phyloP scores from a whole-genome alignment of 202 grass and related monocot species.

The Schoenoplectus tabernaemontani region DNA sequence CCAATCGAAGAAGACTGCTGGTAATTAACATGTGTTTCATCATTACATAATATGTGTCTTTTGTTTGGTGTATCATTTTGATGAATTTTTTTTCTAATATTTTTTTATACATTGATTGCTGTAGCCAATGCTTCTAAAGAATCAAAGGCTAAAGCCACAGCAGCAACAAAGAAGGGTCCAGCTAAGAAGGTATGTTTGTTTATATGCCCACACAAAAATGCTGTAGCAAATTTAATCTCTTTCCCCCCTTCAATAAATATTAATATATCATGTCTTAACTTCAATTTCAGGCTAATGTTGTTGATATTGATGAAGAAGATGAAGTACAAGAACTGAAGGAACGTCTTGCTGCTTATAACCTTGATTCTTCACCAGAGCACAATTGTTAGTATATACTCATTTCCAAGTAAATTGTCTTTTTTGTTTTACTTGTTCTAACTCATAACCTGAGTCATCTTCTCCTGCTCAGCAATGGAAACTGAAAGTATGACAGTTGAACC shows the following conservation, averaged over 20 bases:
- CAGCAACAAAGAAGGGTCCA: constrained; percentile 26
- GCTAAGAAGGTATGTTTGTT: constrained; percentile 34
- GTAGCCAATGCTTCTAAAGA: constrained; percentile 23
- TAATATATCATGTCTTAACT: constrained; percentile 2
- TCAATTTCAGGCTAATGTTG: constrained; percentile 26
- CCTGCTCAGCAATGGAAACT: constrained; percentile 46
- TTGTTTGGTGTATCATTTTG: background rate
- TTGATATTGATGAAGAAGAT: constrained; percentile 45
- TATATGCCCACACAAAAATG: background rate
- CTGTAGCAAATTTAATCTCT: background rate
- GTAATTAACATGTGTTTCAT: constrained; percentile 18
- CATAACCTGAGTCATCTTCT: background rate
- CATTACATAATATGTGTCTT: background rate
- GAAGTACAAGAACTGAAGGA: constrained; percentile 39
- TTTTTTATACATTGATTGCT: background rate
- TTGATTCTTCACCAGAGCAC: constrained; percentile 47
- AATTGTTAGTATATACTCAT: constrained; percentile 26
- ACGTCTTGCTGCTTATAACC: constrained; percentile 42
- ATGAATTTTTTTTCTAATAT: background rate
- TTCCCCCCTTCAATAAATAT: background rate
- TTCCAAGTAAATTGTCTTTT: background rate
- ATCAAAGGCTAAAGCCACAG: constrained; percentile 16
- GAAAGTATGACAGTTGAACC: constrained; percentile 14
- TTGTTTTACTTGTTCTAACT: background rate
- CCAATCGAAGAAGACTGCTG: constrained; percentile 37